phyloP scores from a whole-genome alignment of 176 grass and related monocot species.

The Dactylis glomerata region DNA sequence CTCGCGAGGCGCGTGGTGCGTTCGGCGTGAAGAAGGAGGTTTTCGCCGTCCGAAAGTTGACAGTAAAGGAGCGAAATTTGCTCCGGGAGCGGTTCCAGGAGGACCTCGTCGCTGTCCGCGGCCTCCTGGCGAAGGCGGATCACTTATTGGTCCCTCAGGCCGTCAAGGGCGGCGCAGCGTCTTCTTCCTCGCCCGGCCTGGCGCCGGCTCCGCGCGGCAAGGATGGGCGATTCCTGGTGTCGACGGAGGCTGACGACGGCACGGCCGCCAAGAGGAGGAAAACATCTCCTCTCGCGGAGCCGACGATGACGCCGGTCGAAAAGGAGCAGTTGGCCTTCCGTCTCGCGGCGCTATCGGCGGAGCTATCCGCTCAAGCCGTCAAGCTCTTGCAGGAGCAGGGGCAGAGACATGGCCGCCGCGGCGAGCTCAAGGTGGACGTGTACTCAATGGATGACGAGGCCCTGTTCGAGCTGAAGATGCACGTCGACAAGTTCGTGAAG shows the following conservation, averaged over 20 bases:
- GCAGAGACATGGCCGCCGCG: neutral
- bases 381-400: neutral
- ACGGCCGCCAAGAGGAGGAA: neutral
- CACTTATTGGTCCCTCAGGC: neutral
- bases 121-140: constrained; percentile 2
- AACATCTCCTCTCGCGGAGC: neutral
- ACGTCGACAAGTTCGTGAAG: constrained; percentile 18
- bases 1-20: neutral
- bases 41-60: neutral
- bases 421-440: neutral
- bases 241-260: neutral
- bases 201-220: neutral
- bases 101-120: constrained; percentile 30
- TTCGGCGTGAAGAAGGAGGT: constrained; percentile 20
- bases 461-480: constrained; percentile 10
- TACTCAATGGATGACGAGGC: neutral
- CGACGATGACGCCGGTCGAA: neutral
- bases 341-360: constrained; percentile 16
- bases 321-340: neutral
- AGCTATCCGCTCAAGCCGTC: constrained; percentile 15
- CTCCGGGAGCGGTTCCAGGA: constrained; percentile 13
- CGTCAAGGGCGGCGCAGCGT: neutral
- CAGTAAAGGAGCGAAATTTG: neutral
- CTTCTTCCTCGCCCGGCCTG: neutral
- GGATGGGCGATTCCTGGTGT: neutral